Base-by-base conservation (phyloP, 192 early-diverging fungal species). In the Coemansia sp. region DNA sequence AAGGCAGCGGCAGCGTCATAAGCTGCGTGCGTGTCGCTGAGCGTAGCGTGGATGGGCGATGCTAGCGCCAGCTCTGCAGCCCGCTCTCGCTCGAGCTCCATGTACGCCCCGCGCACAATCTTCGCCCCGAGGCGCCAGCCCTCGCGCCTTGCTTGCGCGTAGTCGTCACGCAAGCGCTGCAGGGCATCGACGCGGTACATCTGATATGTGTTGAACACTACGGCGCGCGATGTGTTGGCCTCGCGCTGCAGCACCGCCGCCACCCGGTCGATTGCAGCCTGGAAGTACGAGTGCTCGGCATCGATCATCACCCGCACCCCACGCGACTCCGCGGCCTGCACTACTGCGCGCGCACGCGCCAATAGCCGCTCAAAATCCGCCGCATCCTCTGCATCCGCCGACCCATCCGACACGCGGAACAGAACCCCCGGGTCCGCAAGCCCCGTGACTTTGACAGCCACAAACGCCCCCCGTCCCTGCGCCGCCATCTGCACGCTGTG, bases 191-290 rank as follows among this genome's bases (percentile, higher is more conserved):
- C 88, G 44, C 92, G 86, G 81, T 98, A 98, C 93, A 96, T 95
- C 85, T 98, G 97, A 76, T 93, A 94, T 8, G 96, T 98, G 85
- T 96, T 97, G 88, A 88, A 97, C 42, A 97, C 84, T 19, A 94
- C 81, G 7, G 93, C 92, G 48, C 77, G 75, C 74, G 74, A 6
- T 62, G 66, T 63, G 81, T 98, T 97, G 84, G 87, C 94, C 68
- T 85, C 81, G 50, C 81, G 73, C 74, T 87, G 87, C 45, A 98
- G 73, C 17, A 84, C 79, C 36, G 93, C 72, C 9, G 90, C 91
- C 9, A 94, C 85, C 62, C 89, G 88, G 80, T 98, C 94, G 73
- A 98, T 94, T 21, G 93, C 92, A 5, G 91, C 87, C 84, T 97
- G 96, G 82, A 94, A 95, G 75, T 96, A 94, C 7, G 91, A 84